Evolutionary conservation across 345 rosid species (phyloP).

Genomic region (Salix koriyanagi): DNA sequence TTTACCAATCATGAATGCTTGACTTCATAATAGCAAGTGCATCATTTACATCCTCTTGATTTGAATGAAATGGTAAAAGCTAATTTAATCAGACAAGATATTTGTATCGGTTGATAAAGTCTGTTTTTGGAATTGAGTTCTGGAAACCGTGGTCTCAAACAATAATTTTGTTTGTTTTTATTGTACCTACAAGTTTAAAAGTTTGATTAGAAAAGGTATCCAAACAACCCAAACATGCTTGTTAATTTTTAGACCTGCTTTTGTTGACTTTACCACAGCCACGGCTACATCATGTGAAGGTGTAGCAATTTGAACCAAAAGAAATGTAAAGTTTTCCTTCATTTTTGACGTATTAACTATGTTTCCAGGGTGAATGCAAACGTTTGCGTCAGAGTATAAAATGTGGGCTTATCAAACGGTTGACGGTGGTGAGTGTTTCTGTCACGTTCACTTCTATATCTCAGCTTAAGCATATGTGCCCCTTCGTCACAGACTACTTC

Average conservation of each 20-base stretch:
- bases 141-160: too few species aligned
- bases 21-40: not conserved
- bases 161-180: too few species aligned
- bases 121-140: too few species aligned
- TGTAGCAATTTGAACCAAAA: too few species aligned
- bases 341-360: conserved; percentile 17
- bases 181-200: too few species aligned
- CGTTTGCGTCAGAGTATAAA: conserved; percentile 57
- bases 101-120: not conserved
- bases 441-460: conserved; percentile 8
- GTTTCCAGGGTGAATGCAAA: conserved; percentile 78
- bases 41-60: not conserved
- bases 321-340: not conserved
- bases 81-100: too few species aligned
- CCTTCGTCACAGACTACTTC: not conserved
- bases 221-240: too few species aligned
- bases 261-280: too few species aligned
- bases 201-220: too few species aligned
- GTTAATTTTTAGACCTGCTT: too few species aligned
- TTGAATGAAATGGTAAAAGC: not conserved
- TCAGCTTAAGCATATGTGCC: not conserved
- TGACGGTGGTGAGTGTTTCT: conserved; percentile 60
- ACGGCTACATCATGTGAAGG: too few species aligned
- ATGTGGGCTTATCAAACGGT: conserved; percentile 58
- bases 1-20: not conserved